Evolutionary conservation across 306 rosid species (phyloP).

Genomic region (Styphnolobium japonicum): DNA sequence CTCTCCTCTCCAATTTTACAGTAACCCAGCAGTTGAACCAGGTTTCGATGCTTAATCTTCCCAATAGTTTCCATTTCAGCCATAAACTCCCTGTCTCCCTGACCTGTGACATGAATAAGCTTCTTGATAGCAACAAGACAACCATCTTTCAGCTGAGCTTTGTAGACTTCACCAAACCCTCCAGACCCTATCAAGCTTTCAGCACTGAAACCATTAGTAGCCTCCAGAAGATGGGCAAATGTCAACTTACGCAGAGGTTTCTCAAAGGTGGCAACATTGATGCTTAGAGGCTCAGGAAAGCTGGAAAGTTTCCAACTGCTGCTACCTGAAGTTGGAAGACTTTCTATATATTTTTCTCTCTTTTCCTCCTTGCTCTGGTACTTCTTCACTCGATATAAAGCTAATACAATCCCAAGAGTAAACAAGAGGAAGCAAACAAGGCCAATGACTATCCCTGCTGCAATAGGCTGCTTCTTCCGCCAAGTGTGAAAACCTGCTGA

Average conservation of each 20-base stretch:
- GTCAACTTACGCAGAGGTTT: constrained; percentile 71
- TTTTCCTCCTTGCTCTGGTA: constrained; percentile 34
- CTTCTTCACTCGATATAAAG: constrained; percentile 41
- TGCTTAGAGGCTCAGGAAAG: constrained; percentile 70
- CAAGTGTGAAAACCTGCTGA: background rate
- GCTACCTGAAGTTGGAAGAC: constrained; percentile 75
- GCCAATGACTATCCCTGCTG: constrained; percentile 39
- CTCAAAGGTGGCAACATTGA: constrained; percentile 72
- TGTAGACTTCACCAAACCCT: constrained; percentile 85
- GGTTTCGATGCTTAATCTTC: constrained; percentile 74
- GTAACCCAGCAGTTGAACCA: constrained; percentile 74
- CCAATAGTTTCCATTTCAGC: constrained; percentile 93
- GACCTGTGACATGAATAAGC: constrained; percentile 69
- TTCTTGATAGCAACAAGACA: constrained; percentile 77
- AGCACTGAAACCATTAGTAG: constrained; percentile 74
- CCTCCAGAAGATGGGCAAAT: constrained; percentile 74
- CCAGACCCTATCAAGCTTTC: constrained; percentile 80
- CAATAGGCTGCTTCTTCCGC: constrained; percentile 47
- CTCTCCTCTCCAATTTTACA: constrained; percentile 85
- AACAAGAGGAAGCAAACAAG: constrained; percentile 45
- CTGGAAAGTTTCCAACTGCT: constrained; percentile 71
- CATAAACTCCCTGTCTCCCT: constrained; percentile 87
- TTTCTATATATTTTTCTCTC: constrained; percentile 57
- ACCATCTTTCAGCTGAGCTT: constrained; percentile 70
- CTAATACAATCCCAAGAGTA: constrained; percentile 35